Conservation (phyloP, 2,329 filamentous ascomycete species). For the Fusarium sp. region DNA sequence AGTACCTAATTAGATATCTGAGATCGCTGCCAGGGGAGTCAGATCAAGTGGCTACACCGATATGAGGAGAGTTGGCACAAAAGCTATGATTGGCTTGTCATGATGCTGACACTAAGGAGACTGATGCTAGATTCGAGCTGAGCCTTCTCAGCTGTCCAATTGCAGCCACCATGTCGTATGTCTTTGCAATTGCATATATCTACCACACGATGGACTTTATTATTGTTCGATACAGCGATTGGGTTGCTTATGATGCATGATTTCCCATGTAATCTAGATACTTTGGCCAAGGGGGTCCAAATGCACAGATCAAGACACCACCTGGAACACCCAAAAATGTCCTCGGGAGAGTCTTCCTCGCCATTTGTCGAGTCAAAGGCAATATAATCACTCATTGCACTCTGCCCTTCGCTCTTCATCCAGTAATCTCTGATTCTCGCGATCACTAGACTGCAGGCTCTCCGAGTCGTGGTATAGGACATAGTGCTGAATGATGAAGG, state of each 20-base stretch:
- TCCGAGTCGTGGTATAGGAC: conserved; percentile 70
- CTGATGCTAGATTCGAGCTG: conserved; percentile 7
- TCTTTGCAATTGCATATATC: background rate
- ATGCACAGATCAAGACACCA: conserved; percentile 13
- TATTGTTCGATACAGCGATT: background rate
- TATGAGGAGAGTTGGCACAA: background rate
- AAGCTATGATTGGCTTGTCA: conserved; percentile 1
- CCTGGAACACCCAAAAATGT: background rate
- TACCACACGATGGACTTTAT: background rate
- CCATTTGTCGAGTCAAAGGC: background rate
- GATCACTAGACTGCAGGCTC: conserved; percentile 15
- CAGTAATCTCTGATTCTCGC: conserved; percentile 45
- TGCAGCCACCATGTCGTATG: background rate
- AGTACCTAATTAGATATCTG: background rate
- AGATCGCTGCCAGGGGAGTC: background rate
- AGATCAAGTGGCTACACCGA: background rate
- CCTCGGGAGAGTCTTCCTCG: background rate
- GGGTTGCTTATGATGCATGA: background rate
- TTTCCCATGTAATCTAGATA: conserved; percentile 10
- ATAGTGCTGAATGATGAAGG: conserved; percentile 93
- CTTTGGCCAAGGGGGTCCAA: conserved; percentile 1
- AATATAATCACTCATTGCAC: conserved; percentile 5
- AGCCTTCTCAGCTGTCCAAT: background rate
- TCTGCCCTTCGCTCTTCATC: conserved; percentile 48
- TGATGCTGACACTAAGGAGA: background rate